Evolutionary conservation across 306 rosid species (phyloP), one percentile per base, ranked within the genome.

Genomic region (Trifolium dubium): DNA sequence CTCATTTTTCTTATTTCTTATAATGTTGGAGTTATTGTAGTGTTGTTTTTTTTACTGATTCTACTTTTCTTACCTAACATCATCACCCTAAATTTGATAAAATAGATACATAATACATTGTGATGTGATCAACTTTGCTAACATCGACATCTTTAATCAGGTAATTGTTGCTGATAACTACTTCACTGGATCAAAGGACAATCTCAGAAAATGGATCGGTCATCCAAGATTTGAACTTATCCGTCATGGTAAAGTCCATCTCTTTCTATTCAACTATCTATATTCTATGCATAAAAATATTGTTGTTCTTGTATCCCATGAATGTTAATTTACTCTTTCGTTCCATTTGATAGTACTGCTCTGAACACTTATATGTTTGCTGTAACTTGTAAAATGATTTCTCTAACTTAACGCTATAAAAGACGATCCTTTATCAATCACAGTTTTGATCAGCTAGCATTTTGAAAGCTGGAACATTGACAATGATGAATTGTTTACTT

Each of bases 211-310:
- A 77, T 94, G 98, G 98, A 89, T 91, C 68, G 96, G 97, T 49
- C 97, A 94, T 80, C 97, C 97, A 44, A 87, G 98, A 89, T 94
- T 94, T 50, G 97, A 94, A 87, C 97, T 94, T 56, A 94, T 88
- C 69, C 98, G 98, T 50, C 97, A 94, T 70, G 98, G 98, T 94
- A 93, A 64, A 53, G 39, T 73, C 85, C 40, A 49, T 64, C 49
- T 49, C 72, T 54, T 10, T 43, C 64, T 17, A 14, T 75, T 67
- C 69, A 83, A 37, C 62, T 14, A 19, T 67, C 35, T 40, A n/a
- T n/a, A n/a, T n/a, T n/a, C n/a, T n/a, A 5, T 35, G 56, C 23
- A 30, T 59, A 12, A 50, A 77, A 56, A 5, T 53, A 23, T 18
- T 17, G 17, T 40, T 11, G 69, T 53, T 3, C 66, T 9, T 55